Percentiles rank a stretch among this genome's conserved stretches.
Evolutionary conservation across 2,329 filamentous ascomycete species (phyloP).

Genomic region (Xylariaceae sp.): DNA sequence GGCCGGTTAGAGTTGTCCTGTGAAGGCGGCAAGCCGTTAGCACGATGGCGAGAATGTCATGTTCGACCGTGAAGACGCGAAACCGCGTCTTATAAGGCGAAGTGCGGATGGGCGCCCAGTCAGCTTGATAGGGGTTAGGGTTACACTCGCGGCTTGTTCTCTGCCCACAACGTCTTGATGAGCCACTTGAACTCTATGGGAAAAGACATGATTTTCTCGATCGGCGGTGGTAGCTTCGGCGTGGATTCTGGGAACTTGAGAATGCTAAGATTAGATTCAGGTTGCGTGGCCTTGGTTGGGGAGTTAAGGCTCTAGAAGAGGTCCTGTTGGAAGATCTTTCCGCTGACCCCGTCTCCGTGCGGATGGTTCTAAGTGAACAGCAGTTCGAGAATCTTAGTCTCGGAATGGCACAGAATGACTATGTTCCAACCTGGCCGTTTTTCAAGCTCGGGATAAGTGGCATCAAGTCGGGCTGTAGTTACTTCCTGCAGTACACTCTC

Average conservation of each 20-base stretch:
- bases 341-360: slow-evolving; percentile 31
- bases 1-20: slow-evolving; percentile 33
- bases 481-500: slow-evolving; percentile 12
- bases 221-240: slow-evolving; percentile 36
- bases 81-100: slow-evolving; percentile 28
- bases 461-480: slow-evolving; percentile 27
- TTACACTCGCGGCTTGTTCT: neutral
- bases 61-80: slow-evolving; percentile 20
- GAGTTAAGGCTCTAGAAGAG: slow-evolving; percentile 40
- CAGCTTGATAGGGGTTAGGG: neutral
- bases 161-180: neutral
- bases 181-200: slow-evolving; percentile 19
- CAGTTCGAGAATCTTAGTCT: slow-evolving; percentile 20
- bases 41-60: neutral
- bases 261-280: slow-evolving; percentile 34
- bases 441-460: slow-evolving; percentile 21
- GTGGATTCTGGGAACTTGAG: slow-evolving; percentile 35
- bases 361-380: slow-evolving; percentile 34
- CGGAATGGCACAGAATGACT: slow-evolving; percentile 13
- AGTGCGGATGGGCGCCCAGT: slow-evolving; percentile 22
- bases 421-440: slow-evolving; percentile 33
- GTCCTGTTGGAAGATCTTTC: slow-evolving; percentile 30
- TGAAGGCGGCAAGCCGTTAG: slow-evolving; percentile 25
- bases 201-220: slow-evolving; percentile 33
- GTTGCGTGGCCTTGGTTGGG: slow-evolving; percentile 25